Evolutionary conservation across 2,329 filamentous ascomycete species (phyloP).

Genomic region (Stagonosporopsis cucurbitacearum): DNA sequence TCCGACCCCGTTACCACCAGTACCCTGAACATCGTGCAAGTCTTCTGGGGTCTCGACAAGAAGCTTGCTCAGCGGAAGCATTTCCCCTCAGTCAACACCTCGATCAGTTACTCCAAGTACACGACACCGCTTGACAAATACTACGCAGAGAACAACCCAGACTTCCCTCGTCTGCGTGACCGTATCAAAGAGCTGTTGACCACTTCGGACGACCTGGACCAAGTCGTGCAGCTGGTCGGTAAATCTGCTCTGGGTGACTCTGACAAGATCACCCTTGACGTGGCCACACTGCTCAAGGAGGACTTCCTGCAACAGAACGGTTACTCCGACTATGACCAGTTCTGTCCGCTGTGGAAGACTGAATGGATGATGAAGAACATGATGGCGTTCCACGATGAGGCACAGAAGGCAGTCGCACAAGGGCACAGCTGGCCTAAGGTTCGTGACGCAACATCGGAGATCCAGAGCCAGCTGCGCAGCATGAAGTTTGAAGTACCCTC

Average conservation of each 20-base stretch:
- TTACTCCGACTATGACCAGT: slow-evolving; percentile 98
- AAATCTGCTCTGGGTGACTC: slow-evolving; percentile 95
- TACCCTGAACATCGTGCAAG: slow-evolving; percentile 96
- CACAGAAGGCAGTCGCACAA: slow-evolving; percentile 91
- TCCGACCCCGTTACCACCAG: slow-evolving; percentile 95
- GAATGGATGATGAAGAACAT: slow-evolving; percentile 99
- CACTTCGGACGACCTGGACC: slow-evolving; percentile 95
- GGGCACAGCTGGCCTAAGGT: slow-evolving; percentile 93
- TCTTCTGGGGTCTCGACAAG: slow-evolving; percentile 99
- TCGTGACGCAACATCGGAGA: slow-evolving; percentile 84
- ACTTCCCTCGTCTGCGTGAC: slow-evolving; percentile 91
- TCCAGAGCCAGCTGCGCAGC: slow-evolving; percentile 82
- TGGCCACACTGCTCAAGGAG: slow-evolving; percentile 91
- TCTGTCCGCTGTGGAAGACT: slow-evolving; percentile 99
- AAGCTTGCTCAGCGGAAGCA: slow-evolving; percentile 99
- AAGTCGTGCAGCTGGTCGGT: slow-evolving; percentile 97
- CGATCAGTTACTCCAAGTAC: slow-evolving; percentile 96
- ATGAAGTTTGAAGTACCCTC: slow-evolving; percentile 97
- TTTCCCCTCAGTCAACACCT: slow-evolving; percentile 98
- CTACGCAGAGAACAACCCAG: slow-evolving; percentile 92
- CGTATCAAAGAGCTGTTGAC: slow-evolving; percentile 92
- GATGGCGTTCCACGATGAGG: slow-evolving; percentile 97
- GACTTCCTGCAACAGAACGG: slow-evolving; percentile 99
- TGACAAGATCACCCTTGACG: slow-evolving; percentile 97
- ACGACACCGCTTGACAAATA: slow-evolving; percentile 85